Base-by-base conservation (phyloP, 169 alveolate genomes). In the Babesia divergens region DNA sequence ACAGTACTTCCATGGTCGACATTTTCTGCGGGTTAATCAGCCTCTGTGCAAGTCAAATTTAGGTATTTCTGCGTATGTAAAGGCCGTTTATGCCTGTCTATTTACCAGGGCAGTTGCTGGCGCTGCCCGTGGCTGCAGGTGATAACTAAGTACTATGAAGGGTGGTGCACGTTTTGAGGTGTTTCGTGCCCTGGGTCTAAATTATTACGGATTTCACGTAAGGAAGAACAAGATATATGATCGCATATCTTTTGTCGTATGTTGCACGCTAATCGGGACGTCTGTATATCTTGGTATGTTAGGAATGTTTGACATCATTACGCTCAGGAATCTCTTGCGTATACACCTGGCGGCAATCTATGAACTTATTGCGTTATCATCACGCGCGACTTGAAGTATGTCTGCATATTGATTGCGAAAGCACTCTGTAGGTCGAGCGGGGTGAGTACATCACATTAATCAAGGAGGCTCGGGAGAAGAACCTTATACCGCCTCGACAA, bases 121-220 rank as follows among this genome's bases (percentile, higher is more conserved):
- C n/a, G n/a, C n/a, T n/a, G n/a, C n/a, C n/a, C n/a, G n/a, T n/a
- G n/a, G n/a, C n/a, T n/a, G n/a, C n/a, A n/a, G 44, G 52, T 11
- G 52, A 6, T 29, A 13, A 9, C 60, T 18, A 2, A 18, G 16
- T 5, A 80, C 54, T 9, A 70, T 80, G 88, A 52, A 52, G 13
- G 60, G 72, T 22, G 83, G 84, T 14, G 77, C 88, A 34, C 60
- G 84, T 3, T 80, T 80, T 56, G 84, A 80, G 40, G 44, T 80
- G n/a, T 80, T 80, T 37, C 68, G 70, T n/a, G 71, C 70, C 28
- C 59, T 80, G 31, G 84, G 88, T 3, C 29, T 80, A 5, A 80
- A 80, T 29, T 80, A 80, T 53, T 80, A 80, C 37, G 83, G 84
- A 14, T 80, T 80, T 68, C 88, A 80, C 68, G 84, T 80, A n/a